Base-by-base conservation (phyloP, 2,329 filamentous ascomycete genomes). In the Beauveria sp. region DNA sequence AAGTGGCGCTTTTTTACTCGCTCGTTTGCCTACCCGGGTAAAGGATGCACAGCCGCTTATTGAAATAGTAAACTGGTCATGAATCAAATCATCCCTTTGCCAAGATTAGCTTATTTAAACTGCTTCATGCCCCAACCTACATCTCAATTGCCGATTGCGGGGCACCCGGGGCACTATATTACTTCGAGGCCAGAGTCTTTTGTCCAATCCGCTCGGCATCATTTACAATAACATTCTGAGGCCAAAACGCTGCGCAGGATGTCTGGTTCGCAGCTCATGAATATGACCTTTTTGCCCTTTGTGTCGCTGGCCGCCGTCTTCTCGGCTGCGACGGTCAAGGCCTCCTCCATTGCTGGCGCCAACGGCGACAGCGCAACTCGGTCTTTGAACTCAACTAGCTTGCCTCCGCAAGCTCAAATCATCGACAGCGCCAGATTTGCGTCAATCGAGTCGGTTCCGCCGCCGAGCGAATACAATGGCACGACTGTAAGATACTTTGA, bases 401-500 rank as follows among this genome's bases (percentile, higher is more conserved):
- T 59, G 37, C 37, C 22, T 14, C 12, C 28, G 12, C 40, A 26
- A 4, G 22, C 41, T 14, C 24, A 18, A 12, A n/a, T 40, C 2
- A 61, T 30, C 28, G 22, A 44, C 20, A n/a, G n/a, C 20, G 22
- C 46, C 18, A 50, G 40, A 2, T 56, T 34, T 30, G 55, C 30
- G 18, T 52, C 58, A 5, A 12, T 30, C 3, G 18, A 18, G 0
- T 53, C 77, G 72, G 53, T 61, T 51, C 12, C 47, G 6, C 59
- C 59, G 12, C 40, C 55, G 7, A 51, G 48, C 37, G 55, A 59
- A 24, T 59, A 59, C 24, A 34, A 59, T 22, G 61, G 61, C 14
- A 54, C 12, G 16, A 50, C 48, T n/a, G 61, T 59, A 63, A 70
- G 12, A 37, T 37, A 37, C 14, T 37, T 79, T 55, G 34, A 37